These are phyloP conservation scores for Brasenia schreberi DNA, from an alignment of 164 flowering plant genomes.

Conservation along the genomic window DNA sequence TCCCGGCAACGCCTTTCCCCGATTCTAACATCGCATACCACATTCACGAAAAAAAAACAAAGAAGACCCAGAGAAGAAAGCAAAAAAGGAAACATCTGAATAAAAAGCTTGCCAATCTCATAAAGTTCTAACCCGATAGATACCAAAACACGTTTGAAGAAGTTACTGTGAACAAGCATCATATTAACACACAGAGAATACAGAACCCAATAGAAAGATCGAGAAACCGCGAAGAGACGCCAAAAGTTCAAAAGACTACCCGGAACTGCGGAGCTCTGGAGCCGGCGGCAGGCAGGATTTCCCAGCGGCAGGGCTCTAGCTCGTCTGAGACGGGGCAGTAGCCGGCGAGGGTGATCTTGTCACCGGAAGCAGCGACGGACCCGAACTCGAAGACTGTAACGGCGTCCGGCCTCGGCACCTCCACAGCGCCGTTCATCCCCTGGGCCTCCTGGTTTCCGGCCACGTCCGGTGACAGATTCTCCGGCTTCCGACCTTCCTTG, in stretches of 20 bases:
- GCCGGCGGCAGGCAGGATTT: constrained; percentile 41
- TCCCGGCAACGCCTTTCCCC: no score
- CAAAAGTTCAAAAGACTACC: constrained; percentile 47
- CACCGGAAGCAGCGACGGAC: constrained; percentile 51
- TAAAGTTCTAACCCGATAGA: no score
- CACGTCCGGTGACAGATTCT: constrained; percentile 4
- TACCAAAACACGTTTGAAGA: no score
- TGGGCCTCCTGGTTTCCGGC: constrained; percentile 13
- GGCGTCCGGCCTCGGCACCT: constrained; percentile 35
- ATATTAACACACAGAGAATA: no score
- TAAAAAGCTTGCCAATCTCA: no score
- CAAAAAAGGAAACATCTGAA: no score
- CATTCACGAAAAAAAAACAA: no score
- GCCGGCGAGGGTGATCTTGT: constrained; percentile 81
- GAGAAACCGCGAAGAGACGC: constrained; percentile 1
- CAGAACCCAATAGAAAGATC: neutral
- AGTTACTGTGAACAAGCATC: no score
- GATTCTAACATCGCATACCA: no score
- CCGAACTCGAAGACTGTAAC: constrained; percentile 88
- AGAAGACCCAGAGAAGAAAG: no score
- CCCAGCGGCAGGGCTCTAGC: constrained; percentile 95
- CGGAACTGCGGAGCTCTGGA: constrained; percentile 82
- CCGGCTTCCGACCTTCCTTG: constrained; percentile 2
- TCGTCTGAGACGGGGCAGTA: constrained; percentile 95
- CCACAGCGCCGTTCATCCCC: constrained; percentile 81